These are phyloP conservation scores for Papiliotrema laurentii DNA, from an alignment of 1,284 basidiomycete genomes.

Conservation along the genomic window DNA sequence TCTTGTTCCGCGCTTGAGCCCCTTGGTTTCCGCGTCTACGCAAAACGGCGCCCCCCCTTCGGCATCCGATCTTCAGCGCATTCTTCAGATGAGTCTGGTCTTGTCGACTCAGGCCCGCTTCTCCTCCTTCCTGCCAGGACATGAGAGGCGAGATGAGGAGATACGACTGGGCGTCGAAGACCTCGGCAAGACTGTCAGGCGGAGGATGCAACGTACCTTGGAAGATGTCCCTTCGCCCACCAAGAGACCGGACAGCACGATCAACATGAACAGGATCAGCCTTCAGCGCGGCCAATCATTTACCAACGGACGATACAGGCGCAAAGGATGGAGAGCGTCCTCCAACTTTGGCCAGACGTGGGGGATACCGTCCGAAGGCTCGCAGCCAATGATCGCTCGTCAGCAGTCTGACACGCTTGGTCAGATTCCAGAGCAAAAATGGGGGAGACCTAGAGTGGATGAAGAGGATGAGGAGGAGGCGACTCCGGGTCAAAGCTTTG, in stretches of 20 bases:
- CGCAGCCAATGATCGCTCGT: background rate
- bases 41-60: constrained; percentile 8
- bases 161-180: constrained; percentile 34
- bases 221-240: constrained; percentile 6
- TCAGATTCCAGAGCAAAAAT: constrained; percentile 1
- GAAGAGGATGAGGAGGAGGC: constrained; percentile 16
- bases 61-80: constrained; percentile 31
- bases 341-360: constrained; percentile 10
- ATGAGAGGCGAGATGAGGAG: constrained; percentile 27
- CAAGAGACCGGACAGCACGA: background rate
- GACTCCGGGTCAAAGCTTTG: constrained; percentile 6
- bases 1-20: constrained; percentile 37
- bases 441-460: constrained; percentile 12
- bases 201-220: constrained; percentile 19
- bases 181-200: constrained; percentile 32
- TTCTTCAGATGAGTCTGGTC: constrained; percentile 47
- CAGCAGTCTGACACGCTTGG: background rate
- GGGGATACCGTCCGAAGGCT: background rate
- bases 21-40: constrained; percentile 16
- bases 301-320: constrained; percentile 21
- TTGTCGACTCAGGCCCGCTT: constrained; percentile 45
- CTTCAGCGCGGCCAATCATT: constrained; percentile 4
- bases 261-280: background rate
- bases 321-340: constrained; percentile 27
- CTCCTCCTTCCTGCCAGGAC: constrained; percentile 33